Evolutionary conservation across 148 eudicot genomes (phyloP), one percentile per base, ranked within the genome.

Genomic region (Rhododendron kiyosumense): DNA sequence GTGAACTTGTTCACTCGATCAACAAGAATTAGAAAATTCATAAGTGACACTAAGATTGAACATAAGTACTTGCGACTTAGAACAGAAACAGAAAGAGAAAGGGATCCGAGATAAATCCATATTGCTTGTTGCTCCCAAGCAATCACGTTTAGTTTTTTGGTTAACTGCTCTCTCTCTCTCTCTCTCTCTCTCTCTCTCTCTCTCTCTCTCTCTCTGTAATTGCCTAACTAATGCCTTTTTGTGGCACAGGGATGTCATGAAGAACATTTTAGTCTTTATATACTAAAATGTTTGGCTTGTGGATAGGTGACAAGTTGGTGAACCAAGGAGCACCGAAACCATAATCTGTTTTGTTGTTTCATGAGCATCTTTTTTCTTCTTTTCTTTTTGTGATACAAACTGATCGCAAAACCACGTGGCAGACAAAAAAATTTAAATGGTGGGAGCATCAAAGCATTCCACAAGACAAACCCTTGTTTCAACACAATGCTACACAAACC

Each of bases 401-500:
- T 81, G 34, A 34, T 57, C 11, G 20, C 11, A 54, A 57, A 81
- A 81, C 36, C 45, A 48, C 14, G 24, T 48, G 5, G 49, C 1
- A 32, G 46, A 26, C 30, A 57, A 4, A 11, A n/a, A 81, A 79
- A 7, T 30, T 9, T 20, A 30, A 49, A 9, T 18, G 14, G 43
- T 28, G 34, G 24, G 41, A 14, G 63, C 22, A 57, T 59, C 63
- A 84, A 73, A n/a, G 30, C 28, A 32, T 49, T 49, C 26, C 79
- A 84, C 63, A 38, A 61, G 49, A 48, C 11, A 32, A 28, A 73
- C 20, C 85, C 79, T 71, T 15, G 49, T 84, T 73, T 84, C 46
- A 71, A 46, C 17, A 32, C 15, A 30, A 74, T 73, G 85, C 79
- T 10, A 73, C 79, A 84, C 13, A 49, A 20, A 71, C 61, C 63